These are phyloP conservation scores for Dictyostelium capitatum DNA, from an alignment of 78 protist species.

Conservation along the genomic window DNA sequence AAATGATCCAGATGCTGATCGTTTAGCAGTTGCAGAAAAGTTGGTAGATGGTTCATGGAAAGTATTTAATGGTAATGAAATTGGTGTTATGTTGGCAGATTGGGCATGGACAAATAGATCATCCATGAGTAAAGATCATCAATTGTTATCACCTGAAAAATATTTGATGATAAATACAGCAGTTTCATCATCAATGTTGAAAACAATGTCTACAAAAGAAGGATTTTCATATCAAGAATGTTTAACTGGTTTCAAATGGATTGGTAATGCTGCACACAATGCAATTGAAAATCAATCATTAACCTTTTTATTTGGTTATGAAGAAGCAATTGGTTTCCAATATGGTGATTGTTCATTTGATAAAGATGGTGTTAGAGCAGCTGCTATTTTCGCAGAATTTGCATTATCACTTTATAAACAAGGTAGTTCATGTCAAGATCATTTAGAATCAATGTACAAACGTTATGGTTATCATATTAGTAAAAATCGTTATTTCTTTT, in stretches of 20 bases:
- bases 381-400: conserved; percentile 92
- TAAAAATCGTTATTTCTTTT: conserved; percentile 89
- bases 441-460: conserved; percentile 62
- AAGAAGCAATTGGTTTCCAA: conserved; percentile 91
- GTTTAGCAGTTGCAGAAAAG: conserved; percentile 97
- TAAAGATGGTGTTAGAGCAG: conserved; percentile 98
- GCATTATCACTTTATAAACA: conserved; percentile 58
- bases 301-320: conserved; percentile 87
- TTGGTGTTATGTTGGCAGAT: conserved; percentile 94
- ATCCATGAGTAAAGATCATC: background rate
- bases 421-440: conserved; percentile 72
- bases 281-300: conserved; percentile 73
- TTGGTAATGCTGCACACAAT: conserved; percentile 94
- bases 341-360: conserved; percentile 90
- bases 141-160: background rate
- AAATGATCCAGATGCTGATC: conserved; percentile 99
- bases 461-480: conserved; percentile 83
- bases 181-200: conserved; percentile 93
- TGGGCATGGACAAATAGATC: conserved; percentile 88
- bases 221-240: conserved; percentile 93
- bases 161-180: conserved; percentile 91
- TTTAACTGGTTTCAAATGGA: conserved; percentile 99
- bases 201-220: conserved; percentile 90
- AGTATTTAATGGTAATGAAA: conserved; percentile 98
- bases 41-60: conserved; percentile 91